phyloP scores from a whole-genome alignment of 768 basidiomycete species.

The Psilocybe tampanensis region DNA sequence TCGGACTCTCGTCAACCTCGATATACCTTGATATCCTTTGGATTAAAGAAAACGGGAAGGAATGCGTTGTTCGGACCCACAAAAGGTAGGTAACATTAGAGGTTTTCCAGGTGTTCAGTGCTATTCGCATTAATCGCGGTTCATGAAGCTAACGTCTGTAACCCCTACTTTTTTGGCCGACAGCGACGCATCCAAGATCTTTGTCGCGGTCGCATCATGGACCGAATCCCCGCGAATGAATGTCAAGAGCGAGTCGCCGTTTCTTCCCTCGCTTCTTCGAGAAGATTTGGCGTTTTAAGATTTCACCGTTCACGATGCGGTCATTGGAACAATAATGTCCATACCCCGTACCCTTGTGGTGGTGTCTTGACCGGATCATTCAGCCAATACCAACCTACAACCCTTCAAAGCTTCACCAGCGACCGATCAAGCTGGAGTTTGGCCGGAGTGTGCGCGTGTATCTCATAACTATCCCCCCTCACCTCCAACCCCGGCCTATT shows the following conservation, averaged over 20 bases:
- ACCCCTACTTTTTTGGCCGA: neutral
- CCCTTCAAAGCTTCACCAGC: no score
- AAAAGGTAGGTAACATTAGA: constrained; percentile 32
- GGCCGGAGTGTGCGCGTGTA: no score
- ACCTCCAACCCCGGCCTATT: no score
- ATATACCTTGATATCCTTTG: constrained; percentile 63
- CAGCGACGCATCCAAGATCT: constrained; percentile 20
- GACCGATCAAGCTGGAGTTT: no score
- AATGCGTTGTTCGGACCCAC: constrained; percentile 43
- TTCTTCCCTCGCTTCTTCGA: constrained; percentile 40
- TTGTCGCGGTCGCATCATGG: constrained; percentile 19
- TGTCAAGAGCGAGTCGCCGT: constrained; percentile 40
- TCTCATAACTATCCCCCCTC: no score
- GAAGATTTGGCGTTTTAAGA: constrained; percentile 4
- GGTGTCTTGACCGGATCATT: no score
- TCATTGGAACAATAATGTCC: no score
- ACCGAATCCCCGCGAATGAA: constrained; percentile 31
- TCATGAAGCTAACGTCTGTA: neutral
- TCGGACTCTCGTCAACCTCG: constrained; percentile 54
- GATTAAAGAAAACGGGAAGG: constrained; percentile 41
- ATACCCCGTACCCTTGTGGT: no score
- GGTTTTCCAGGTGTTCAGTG: constrained; percentile 10
- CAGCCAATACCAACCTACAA: no score
- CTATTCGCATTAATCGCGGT: neutral
- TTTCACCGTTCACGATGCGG: neutral